phyloP scores from a whole-genome alignment of 202 grass and related monocot genomes.

The Brachypodium distachyon region DNA sequence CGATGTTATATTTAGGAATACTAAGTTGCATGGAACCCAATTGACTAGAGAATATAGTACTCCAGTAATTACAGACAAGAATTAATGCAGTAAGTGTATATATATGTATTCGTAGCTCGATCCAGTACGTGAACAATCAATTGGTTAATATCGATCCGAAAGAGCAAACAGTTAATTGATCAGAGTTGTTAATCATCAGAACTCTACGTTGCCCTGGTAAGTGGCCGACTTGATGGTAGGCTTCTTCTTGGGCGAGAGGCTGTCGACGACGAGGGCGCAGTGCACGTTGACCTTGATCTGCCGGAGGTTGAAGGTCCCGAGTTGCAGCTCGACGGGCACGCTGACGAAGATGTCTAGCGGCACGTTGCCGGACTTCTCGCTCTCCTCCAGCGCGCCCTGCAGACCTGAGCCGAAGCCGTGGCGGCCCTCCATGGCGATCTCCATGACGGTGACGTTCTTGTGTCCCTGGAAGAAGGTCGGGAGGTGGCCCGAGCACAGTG shows the following conservation, averaged over 20 bases:
- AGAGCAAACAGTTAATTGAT: no score
- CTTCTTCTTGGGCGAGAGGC: conserved; percentile 63
- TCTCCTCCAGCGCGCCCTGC: conserved; percentile 56
- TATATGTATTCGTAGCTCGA: no score
- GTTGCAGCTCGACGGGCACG: conserved; percentile 42
- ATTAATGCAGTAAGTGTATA: no score
- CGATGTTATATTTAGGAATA: no score
- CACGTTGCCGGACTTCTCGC: conserved; percentile 41
- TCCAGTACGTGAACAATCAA: no score
- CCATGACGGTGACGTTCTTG: conserved; percentile 69
- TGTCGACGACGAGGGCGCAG: conserved; percentile 67
- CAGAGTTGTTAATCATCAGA: no score
- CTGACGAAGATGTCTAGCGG: conserved; percentile 57
- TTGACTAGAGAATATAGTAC: no score
- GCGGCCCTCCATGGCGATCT: conserved; percentile 55
- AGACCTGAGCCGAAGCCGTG: conserved; percentile 34
- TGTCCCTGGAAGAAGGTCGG: conserved; percentile 68
- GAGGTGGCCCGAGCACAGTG: conserved; percentile 51
- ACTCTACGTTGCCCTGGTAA: conserved; percentile 52
- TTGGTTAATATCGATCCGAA: no score
- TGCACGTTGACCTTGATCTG: conserved; percentile 56
- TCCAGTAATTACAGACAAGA: no score
- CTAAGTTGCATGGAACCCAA: no score
- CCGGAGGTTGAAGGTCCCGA: conserved; percentile 1
- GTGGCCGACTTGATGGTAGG: conserved; percentile 53